Percentiles rank a stretch among this genome's conserved stretches.
These are phyloP conservation scores for Ascochyta pisi DNA, from an alignment of 2,329 filamentous ascomycete genomes.

Conservation along the genomic window DNA sequence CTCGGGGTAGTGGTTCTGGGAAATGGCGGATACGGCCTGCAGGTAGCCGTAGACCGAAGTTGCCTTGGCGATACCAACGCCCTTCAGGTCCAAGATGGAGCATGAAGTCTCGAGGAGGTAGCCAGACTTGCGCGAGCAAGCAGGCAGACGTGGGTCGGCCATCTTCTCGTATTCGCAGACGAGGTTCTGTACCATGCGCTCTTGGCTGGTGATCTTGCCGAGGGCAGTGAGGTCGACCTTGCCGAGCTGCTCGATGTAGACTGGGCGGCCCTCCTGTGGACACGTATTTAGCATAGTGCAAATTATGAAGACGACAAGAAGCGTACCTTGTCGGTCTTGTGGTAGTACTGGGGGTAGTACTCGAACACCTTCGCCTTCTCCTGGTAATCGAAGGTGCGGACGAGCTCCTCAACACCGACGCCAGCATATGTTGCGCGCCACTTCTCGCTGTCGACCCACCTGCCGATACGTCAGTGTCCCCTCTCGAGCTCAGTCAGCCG, in stretches of 20 bases:
- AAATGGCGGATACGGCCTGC: constrained; percentile 82
- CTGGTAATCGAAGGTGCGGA: constrained; percentile 82
- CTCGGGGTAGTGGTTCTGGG: constrained; percentile 99
- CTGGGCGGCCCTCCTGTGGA: constrained; percentile 84
- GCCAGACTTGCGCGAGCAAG: constrained; percentile 90
- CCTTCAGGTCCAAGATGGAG: constrained; percentile 98
- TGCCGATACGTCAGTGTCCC: constrained; percentile 52
- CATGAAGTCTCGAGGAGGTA: constrained; percentile 96
- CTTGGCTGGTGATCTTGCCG: constrained; percentile 89
- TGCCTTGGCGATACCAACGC: constrained; percentile 82
- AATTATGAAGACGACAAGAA: neutral
- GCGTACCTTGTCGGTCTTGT: constrained; percentile 84
- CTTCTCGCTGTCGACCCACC: constrained; percentile 89
- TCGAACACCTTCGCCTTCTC: constrained; percentile 85
- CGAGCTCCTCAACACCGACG: constrained; percentile 73
- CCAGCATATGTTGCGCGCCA: constrained; percentile 85
- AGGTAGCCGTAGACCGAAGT: constrained; percentile 89
- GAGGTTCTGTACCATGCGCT: constrained; percentile 96
- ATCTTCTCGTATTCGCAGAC: constrained; percentile 98
- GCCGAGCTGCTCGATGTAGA: constrained; percentile 96
- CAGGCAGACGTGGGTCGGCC: constrained; percentile 88
- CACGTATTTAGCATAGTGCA: constrained; percentile 12
- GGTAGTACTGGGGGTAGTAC: constrained; percentile 98
- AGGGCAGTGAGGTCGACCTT: constrained; percentile 89
- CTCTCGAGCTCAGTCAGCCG: neutral